Evolutionary conservation across 2,329 filamentous ascomycete genomes (phyloP), one percentile per base, ranked within the genome.

Genomic region (Verticillium longisporum): DNA sequence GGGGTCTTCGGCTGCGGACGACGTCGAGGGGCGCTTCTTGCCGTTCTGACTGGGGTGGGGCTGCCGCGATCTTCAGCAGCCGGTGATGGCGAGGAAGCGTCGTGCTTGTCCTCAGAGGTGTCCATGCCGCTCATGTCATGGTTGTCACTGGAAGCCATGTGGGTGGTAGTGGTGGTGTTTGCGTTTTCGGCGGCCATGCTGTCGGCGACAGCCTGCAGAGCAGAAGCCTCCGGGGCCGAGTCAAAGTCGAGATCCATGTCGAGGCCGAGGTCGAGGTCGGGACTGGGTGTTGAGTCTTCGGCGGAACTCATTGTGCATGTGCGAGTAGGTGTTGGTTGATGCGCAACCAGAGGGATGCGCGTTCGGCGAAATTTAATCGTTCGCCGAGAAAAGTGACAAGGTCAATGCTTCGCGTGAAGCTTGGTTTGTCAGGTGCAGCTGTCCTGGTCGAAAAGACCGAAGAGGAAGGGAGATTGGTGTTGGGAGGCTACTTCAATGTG

Each of bases 11-110:
- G 54, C 32, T 26, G 26, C 32, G 54, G 57, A 45, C 45, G 38
- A n/a, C 15, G 61, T 58, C 14, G 63, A 61, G 9, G 63, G 61
- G 31, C 63, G 61, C 58, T 65, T 65, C 61, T 64, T 64, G 59
- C 64, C 53, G 60, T 56, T 26, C 59, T 59, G 15, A 54, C 55
- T 61, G 55, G 7, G 38, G 37, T 58, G 56, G 56, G 56, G 18
- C 45, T 50, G 45, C 56, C 26, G 32, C 18, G 18, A 36, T 41
- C 18, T 45, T 57, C 56, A n/a, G 34, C 55, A 14, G 13, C 34
- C 10, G 55, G 26, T 57, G 55, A 36, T 5, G 18, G 15, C 7
- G 57, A 45, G 54, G 54, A 55, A 33, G 31, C 54, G 26, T 55
- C 32, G 54, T 41, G 21, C 26, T 38, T 45, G 37, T 18, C 11